Evolutionary conservation across 2,329 filamentous ascomycete species (phyloP), one percentile per base, ranked within the genome.

Genomic region (Penicillium brasilianum): DNA sequence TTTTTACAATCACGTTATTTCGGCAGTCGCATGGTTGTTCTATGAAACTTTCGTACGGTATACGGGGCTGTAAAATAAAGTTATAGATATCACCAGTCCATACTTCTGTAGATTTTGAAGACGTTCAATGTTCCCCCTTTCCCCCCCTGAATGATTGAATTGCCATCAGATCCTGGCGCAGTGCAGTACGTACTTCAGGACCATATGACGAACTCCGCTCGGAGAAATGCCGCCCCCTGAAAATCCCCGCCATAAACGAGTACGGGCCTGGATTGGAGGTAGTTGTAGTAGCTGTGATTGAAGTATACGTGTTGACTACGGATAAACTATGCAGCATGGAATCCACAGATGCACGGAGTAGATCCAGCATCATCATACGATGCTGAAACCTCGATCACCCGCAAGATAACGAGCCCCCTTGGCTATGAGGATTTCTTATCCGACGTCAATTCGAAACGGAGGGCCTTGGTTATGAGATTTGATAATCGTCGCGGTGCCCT

Each of bases 141-240:
- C 3, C 5, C 1, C 44, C 25, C 44, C 44, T 48, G 44, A 30
- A 46, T 16, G 22, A 10, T 48, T 10, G 3, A 28, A 28, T 28
- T 28, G 25, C 25, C 6, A 28, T 28, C 25, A 28, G 25, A 28
- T 28, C 6, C 25, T 3, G 25, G 25, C 25, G 25, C 25, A 28
- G 25, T 28, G 25, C 25, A 28, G 25, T 28, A 28, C 25, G 25
- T 28, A 28, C 25, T 48, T 18, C 14, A 28, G 44, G 44, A 14
- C 28, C 9, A 16, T 9, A 46, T 46, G 44, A 48, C 16, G 44
- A 22, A 48, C 44, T 48, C 44, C 44, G 54, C 36, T 49, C 32
- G 22, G 37, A 52, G 22, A 61, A 61, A 57, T 62, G 43, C 65
- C 63, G 61, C 63, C 65, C 67, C 67, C 67, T 69, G 64, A 69